A percentile compares a stretch with the other conserved stretches of the same genome.
Evolutionary conservation across 2,329 filamentous ascomycete genomes (phyloP).

Genomic region (Pyrenophora teres): DNA sequence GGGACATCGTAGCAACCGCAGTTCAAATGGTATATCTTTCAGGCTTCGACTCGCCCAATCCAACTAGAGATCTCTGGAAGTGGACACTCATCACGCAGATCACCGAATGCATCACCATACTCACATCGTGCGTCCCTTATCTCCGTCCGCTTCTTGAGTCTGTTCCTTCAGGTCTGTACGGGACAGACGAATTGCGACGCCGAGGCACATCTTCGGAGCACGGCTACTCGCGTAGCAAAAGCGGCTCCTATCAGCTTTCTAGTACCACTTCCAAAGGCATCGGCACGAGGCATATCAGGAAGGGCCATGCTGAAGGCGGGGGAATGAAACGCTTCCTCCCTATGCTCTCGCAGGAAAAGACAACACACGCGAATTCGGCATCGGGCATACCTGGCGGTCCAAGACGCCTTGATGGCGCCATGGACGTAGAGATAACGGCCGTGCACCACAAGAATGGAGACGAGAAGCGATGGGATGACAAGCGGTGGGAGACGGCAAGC

Average conservation of each 20-base stretch:
- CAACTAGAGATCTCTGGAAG: conserved; percentile 40
- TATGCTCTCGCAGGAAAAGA: conserved; percentile 34
- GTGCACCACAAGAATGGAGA: conserved; percentile 17
- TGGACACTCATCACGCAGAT: conserved; percentile 43
- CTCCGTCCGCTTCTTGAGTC: conserved; percentile 43
- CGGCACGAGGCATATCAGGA: conserved; percentile 17
- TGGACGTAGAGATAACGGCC: conserved; percentile 40
- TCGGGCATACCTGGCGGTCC: conserved; percentile 42
- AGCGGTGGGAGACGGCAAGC: conserved; percentile 42
- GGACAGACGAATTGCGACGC: conserved; percentile 39
- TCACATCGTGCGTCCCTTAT: conserved; percentile 45
- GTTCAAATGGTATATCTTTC: conserved; percentile 39
- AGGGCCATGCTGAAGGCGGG: conserved; percentile 22
- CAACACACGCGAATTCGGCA: conserved; percentile 41
- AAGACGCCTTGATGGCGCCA: conserved; percentile 35
- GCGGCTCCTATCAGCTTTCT: conserved; percentile 38
- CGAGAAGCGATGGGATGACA: conserved; percentile 15
- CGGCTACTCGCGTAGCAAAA: conserved; percentile 35
- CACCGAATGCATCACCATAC: conserved; percentile 43
- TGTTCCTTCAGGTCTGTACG: conserved; percentile 41
- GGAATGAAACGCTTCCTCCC: conserved; percentile 38
- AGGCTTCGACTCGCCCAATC: conserved; percentile 33
- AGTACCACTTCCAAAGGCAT: conserved; percentile 15
- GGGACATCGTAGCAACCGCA: conserved; percentile 41
- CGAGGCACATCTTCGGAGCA: conserved; percentile 37